Evolutionary conservation across 768 basidiomycete genomes (phyloP).

Genomic region (Dictyophora rubrovolvata): DNA sequence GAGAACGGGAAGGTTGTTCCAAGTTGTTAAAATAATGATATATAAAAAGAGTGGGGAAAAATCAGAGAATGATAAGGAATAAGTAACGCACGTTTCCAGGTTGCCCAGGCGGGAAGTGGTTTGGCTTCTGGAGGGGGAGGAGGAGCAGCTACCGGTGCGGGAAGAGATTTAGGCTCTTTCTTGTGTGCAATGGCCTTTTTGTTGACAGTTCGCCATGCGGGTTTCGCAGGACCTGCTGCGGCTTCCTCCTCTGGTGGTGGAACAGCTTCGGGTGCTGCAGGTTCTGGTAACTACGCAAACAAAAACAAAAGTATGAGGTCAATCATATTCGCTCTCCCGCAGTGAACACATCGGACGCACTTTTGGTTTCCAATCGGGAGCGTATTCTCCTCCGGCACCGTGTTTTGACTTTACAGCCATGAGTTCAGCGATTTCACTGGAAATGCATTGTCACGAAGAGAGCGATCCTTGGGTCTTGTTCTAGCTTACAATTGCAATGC

Average conservation of each 20-base stretch:
- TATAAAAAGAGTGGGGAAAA: conserved; percentile 1
- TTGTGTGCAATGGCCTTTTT: conserved; percentile 9
- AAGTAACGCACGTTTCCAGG: conserved; percentile 67
- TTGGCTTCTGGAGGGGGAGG: conserved; percentile 1
- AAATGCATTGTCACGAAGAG: neutral
- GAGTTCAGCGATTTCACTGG: conserved; percentile 14
- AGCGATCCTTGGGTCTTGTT: neutral
- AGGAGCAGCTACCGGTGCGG: conserved; percentile 8
- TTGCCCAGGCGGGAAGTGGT: conserved; percentile 46
- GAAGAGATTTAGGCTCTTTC: conserved; percentile 11
- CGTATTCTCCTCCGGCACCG: conserved; percentile 13
- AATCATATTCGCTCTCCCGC: neutral
- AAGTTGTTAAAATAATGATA: neutral
- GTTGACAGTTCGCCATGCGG: conserved; percentile 12
- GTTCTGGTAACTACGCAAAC: too few species aligned
- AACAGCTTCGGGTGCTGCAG: conserved; percentile 6
- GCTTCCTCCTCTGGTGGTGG: conserved; percentile 10
- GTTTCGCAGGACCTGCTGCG: conserved; percentile 10
- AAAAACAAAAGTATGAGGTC: neutral
- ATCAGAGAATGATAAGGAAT: neutral
- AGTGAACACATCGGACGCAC: neutral
- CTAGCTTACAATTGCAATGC: conserved; percentile 39
- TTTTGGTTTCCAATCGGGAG: conserved; percentile 5
- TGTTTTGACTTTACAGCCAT: conserved; percentile 15
- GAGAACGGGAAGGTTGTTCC: neutral